Percentiles rank a stretch among this genome's conserved stretches.
phyloP scores from a whole-genome alignment of 1,284 basidiomycete genomes.

The Dichomitus squalens region DNA sequence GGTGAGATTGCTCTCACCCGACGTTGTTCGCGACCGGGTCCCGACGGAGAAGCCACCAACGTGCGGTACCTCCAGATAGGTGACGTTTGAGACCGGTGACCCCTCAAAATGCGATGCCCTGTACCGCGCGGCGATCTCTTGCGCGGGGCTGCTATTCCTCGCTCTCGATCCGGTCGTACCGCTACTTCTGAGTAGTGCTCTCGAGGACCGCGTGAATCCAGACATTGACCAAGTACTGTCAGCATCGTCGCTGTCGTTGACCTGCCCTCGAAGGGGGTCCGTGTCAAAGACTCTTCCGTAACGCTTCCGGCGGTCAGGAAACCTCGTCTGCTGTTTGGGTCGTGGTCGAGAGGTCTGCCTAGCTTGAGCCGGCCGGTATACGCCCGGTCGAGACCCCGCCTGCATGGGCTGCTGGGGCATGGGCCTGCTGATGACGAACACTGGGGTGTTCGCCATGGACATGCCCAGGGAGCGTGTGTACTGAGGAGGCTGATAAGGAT shows the following conservation, averaged over 20 bases:
- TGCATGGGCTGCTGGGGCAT: slow-evolving; percentile 20
- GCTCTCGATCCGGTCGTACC: neutral
- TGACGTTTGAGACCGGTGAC: slow-evolving; percentile 13
- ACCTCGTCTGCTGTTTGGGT: slow-evolving; percentile 1
- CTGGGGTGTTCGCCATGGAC: slow-evolving; percentile 21
- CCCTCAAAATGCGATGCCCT: slow-evolving; percentile 15
- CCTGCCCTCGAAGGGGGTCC: slow-evolving; percentile 9
- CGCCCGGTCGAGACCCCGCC: neutral
- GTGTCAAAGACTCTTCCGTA: slow-evolving; percentile 18
- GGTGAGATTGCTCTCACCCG: slow-evolving; percentile 12
- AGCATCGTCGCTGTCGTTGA: slow-evolving; percentile 12
- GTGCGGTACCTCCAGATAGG: slow-evolving; percentile 14
- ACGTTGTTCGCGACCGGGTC: slow-evolving; percentile 6
- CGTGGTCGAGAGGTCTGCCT: neutral
- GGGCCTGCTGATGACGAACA: slow-evolving; percentile 20
- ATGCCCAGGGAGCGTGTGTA: slow-evolving; percentile 18
- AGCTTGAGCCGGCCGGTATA: slow-evolving; percentile 4
- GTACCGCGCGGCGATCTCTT: slow-evolving; percentile 25
- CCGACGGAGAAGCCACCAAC: neutral
- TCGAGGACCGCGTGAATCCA: slow-evolving; percentile 7
- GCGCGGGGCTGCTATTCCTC: slow-evolving; percentile 24
- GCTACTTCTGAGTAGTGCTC: neutral
- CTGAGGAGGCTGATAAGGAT: slow-evolving; percentile 11
- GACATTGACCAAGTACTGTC: slow-evolving; percentile 27
- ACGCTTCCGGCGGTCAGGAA: slow-evolving; percentile 15